Base-by-base conservation (phyloP, 129 eudicot genomes). In the Flaveria bidentis region DNA sequence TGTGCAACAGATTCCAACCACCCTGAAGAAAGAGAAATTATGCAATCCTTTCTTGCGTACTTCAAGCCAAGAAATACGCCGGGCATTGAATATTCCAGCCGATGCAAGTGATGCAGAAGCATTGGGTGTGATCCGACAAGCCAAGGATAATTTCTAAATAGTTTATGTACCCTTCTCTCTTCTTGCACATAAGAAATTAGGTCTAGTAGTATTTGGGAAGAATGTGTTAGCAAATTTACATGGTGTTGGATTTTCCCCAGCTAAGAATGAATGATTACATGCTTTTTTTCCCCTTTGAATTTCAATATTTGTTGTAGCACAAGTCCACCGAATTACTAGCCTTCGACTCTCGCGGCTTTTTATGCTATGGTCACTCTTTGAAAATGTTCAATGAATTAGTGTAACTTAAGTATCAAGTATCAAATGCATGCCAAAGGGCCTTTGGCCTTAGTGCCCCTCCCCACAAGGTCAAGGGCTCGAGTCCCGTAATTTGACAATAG, bases 1-100 rank as follows among this genome's bases (percentile, higher is more conserved):
- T 76, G 75, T 80, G 75, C 82, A 25, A 25, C 75, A 93, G 98
- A 87, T 93, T 78, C 98, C 98, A 61, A 90, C 97, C 41, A 85
- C 91, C 1, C 76, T 93, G 52, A 88, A 84, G 81, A 85, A 61
- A 74, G 98, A 93, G 82, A 90, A 93, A 81, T 66, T 74, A 36
- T 93, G 97, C 30, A 93, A 93, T 76, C 98, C 98, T 0, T 93
- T 90, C 78, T 85, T 93, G 72, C 98, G 98, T 50, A 84, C 96
- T 51, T 82, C 98, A 74, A 93, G 96, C 73, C 58, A 36, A 47
- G 98, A 87, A 84, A 93, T 93, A 60, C 87, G 98, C 42, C 52
- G 55, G 69, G 78, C 85, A 11, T 78, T 93, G 69, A 87, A 84
- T 25, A 83, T 93, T 75, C 84, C 92, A 11, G 84, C 53, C 22